Base-by-base conservation (phyloP, 768 basidiomycete genomes). In the Boletus pseudopeckii region DNA sequence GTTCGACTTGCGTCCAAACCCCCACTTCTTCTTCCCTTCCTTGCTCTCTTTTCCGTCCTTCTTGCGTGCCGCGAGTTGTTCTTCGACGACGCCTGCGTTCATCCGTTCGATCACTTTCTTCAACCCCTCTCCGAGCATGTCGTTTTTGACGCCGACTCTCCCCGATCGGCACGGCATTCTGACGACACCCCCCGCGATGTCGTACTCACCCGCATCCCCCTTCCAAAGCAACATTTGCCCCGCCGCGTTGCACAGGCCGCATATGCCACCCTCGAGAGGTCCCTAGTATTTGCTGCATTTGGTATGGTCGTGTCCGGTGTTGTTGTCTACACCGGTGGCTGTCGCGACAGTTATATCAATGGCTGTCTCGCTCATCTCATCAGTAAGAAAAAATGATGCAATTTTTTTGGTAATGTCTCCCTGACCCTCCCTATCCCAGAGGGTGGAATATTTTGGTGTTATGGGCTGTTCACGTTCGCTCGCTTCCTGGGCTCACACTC, bases 31-130 rank as follows among this genome's bases (percentile, higher is more conserved):
- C 78, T 87, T 87, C 4, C 59, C 46, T 45, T 77, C 71, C 77
- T 87, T 86, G 38, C 50, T 38, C 28, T 77, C 71, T 61, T 82
- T 82, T 22, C 66, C 53, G 48, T 74, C 69, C 28, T 71, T 64
- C 63, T 83, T 84, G 57, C 81, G 81, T 55, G 82, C 79, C 15
- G 85, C 84, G 18, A 90, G 80, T 69, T 93, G 90, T 67, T 90
- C 86, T 55, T 86, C 90, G 50, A 88, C 80, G 26, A 93, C 88
- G 56, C 85, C 85, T 60, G 82, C 83, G 72, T 98, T 97, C 94
- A 98, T 98, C 53, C 96, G 83, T 71, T 98, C 96, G 67, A 98
- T 98, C 56, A 98, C 92, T 71, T 98, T 98, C 82, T 97, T 98
- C 97, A 99, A n/a, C n/a, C n/a, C n/a, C n/a, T n/a, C n/a, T n/a